Percentiles rank a stretch among this genome's conserved stretches.
These are phyloP conservation scores for Ramalina intermedia DNA, from an alignment of 495 filamentous ascomycete species.

Conservation along the genomic window DNA sequence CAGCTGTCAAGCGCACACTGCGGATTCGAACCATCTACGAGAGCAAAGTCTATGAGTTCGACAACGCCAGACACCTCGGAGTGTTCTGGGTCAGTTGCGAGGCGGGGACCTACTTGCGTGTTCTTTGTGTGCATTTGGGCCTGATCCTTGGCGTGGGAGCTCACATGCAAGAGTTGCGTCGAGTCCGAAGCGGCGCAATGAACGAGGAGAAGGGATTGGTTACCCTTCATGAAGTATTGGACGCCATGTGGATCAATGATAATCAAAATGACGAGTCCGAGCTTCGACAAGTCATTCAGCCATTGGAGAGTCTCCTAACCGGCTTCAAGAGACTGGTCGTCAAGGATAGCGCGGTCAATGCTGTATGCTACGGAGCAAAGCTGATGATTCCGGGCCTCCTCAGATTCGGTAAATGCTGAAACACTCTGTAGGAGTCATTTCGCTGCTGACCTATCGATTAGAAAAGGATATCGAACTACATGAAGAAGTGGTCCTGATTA, in stretches of 20 bases:
- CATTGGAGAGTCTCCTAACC: slow-evolving; percentile 79
- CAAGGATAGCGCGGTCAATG: slow-evolving; percentile 91
- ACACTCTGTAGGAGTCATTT: slow-evolving; percentile 12
- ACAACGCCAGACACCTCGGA: slow-evolving; percentile 92
- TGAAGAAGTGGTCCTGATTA: slow-evolving; percentile 93
- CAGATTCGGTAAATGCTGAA: slow-evolving; percentile 51
- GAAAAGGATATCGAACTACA: slow-evolving; percentile 76
- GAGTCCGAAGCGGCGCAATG: slow-evolving; percentile 91
- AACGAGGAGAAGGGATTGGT: slow-evolving; percentile 76
- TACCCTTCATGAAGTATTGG: slow-evolving; percentile 87
- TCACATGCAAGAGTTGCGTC: slow-evolving; percentile 95
- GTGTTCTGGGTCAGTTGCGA: slow-evolving; percentile 99
- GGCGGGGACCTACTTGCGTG: slow-evolving; percentile 96
- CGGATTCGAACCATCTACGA: slow-evolving; percentile 95
- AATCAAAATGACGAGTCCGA: slow-evolving; percentile 81
- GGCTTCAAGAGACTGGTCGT: slow-evolving; percentile 92
- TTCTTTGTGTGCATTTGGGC: slow-evolving; percentile 90
- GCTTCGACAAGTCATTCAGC: slow-evolving; percentile 74
- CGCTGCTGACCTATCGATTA: slow-evolving; percentile 19
- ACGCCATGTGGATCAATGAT: slow-evolving; percentile 87
- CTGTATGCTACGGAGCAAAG: slow-evolving; percentile 95
- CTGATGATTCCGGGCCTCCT: slow-evolving; percentile 93
- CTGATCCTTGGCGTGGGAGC: slow-evolving; percentile 85
- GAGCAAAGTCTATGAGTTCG: slow-evolving; percentile 89
- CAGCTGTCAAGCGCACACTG: slow-evolving; percentile 93